Base-by-base conservation (phyloP, 495 filamentous ascomycete genomes). In the Talaromyces ruber region DNA sequence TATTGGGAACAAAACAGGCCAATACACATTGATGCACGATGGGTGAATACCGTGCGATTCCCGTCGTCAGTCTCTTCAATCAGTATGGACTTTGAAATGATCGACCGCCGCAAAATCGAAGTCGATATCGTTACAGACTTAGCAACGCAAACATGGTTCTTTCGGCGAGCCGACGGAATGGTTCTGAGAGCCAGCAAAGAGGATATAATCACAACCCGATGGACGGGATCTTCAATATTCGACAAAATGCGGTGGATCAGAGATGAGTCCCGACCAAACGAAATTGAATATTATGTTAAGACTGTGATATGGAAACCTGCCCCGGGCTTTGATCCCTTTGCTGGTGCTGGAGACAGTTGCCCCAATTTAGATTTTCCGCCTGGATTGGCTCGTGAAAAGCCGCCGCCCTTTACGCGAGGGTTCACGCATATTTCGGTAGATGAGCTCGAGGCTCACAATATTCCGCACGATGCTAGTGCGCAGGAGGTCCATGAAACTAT, bases 271-370 rank as follows among this genome's bases (percentile, higher is more conserved):
- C 28, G 61, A 28, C 64, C 68, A 18, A 68, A 69, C 50, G 34
- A 68, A 43, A 58, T 75, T 30, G 67, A 71, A 29, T 72, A 71
- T 32, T 68, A 74, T 64, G 62, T 74, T 59, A 63, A 56, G 8
- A 66, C 63, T 0, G 64, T 69, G 25, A 60, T 51, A 0, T 74
- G 68, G 70, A 65, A 64, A 22, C 63, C 60, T 21, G 47, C 32
- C 1, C 22, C 8, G 1, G 14, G 28, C 1, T 29, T 21, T n/a
- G 24, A 52, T 30, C 39, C 45, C 6, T 32, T 60, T 52, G 8
- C 39, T 32, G 45, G 24, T 60, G 21, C 26, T 25, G 59, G 8
- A 16, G 21, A 47, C 22, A 4, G 9, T 22, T 60, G 37, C 24
- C 59, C 39, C 3, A 60, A 60, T 22, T 16, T 60, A 45, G 59